Percentiles rank a stretch among this genome's conserved stretches.
phyloP scores from a whole-genome alignment of 1,284 basidiomycete species.

The Marasmius tenuissimus region DNA sequence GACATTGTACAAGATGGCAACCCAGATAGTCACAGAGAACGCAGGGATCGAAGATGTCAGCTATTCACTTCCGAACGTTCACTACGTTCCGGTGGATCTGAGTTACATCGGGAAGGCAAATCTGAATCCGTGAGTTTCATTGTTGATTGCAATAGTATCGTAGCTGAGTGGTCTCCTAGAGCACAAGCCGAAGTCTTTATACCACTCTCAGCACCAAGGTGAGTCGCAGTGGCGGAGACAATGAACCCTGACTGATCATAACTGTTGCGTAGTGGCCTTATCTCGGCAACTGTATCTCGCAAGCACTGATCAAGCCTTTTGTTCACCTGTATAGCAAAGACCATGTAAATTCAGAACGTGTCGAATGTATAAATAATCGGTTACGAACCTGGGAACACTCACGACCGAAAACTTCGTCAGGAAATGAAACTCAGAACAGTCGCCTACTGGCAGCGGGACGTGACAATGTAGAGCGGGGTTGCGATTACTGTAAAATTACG shows the following conservation, averaged over 20 bases:
- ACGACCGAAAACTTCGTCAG: too few relatives aligned
- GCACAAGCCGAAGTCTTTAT: conserved; percentile 78
- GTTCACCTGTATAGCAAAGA: too few relatives aligned
- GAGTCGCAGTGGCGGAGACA: background rate
- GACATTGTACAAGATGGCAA: conserved; percentile 88
- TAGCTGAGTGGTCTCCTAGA: conserved; percentile 32
- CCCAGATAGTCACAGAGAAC: conserved; percentile 71
- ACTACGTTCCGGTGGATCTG: conserved; percentile 87
- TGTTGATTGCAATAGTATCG: background rate
- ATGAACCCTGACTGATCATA: background rate
- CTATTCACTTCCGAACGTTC: conserved; percentile 91
- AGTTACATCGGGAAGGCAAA: conserved; percentile 42
- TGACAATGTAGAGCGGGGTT: too few relatives aligned
- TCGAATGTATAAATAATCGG: too few relatives aligned
- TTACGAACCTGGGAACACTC: too few relatives aligned
- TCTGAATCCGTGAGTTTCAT: conserved; percentile 13
- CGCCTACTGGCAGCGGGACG: too few relatives aligned
- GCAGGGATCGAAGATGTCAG: conserved; percentile 59
- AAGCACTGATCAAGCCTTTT: background rate
- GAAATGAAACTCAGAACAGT: too few relatives aligned
- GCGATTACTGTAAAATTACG: too few relatives aligned
- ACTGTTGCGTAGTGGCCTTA: background rate
- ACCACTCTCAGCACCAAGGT: conserved; percentile 75
- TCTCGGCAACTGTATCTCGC: background rate
- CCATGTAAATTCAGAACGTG: too few relatives aligned